These are phyloP conservation scores for Hamamelis virginiana DNA, from an alignment of 164 flowering plant species.

Conservation along the genomic window DNA sequence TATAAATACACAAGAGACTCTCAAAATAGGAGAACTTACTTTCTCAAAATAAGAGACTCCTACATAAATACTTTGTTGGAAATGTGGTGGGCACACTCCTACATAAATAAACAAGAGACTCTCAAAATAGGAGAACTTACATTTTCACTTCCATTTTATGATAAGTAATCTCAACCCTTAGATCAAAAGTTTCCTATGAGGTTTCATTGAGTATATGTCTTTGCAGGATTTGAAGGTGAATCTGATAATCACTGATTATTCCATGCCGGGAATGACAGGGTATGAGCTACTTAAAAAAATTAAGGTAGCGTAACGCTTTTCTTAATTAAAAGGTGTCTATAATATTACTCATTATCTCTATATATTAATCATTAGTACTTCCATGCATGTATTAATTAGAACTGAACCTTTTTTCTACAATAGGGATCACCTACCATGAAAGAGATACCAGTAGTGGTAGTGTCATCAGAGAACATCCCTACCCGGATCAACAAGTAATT, in stretches of 20 bases:
- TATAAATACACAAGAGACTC: too few species aligned
- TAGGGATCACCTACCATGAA: conserved; percentile 40
- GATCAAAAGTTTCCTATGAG: neutral
- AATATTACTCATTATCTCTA: too few species aligned
- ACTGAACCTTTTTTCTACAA: neutral
- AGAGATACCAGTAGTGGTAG: conserved; percentile 44
- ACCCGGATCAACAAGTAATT: conserved; percentile 35
- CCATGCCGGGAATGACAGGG: conserved; percentile 61
- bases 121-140: too few species aligned
- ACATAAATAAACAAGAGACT: too few species aligned
- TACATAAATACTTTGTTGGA: too few species aligned
- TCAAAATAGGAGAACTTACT: too few species aligned
- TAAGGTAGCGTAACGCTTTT: conserved; percentile 25
- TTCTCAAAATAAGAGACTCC: too few species aligned
- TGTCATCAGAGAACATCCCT: conserved; percentile 46
- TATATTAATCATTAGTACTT: neutral
- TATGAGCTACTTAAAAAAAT: conserved; percentile 46
- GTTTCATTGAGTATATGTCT: neutral
- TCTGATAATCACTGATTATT: conserved; percentile 50
- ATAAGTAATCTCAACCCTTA: too few species aligned
- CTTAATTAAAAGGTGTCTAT: too few species aligned
- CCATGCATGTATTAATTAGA: too few species aligned
- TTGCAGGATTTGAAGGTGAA: conserved; percentile 39
- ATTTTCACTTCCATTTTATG: too few species aligned
- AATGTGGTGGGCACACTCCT: too few species aligned